Evolutionary conservation across 139 green algal genomes (phyloP).

Genomic region (Volvox reticuliferus): DNA sequence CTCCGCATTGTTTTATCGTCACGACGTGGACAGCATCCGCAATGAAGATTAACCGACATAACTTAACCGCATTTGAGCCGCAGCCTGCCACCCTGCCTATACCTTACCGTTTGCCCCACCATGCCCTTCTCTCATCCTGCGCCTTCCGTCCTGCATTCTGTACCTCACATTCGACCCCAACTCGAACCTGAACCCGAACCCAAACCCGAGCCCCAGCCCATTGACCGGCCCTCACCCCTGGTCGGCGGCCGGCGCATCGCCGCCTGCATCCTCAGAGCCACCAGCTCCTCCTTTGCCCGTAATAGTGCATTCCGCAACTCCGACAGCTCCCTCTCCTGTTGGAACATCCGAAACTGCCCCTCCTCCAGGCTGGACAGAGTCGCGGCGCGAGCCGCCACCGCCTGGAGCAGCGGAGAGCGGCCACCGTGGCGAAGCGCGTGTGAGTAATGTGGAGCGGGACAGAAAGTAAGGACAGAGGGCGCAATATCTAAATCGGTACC

Average conservation of each 20-base stretch:
- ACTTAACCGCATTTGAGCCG: too few relatives aligned
- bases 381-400: constrained; percentile 14
- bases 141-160: background rate
- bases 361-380: constrained; percentile 35
- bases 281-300: constrained; percentile 21
- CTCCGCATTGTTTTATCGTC: too few relatives aligned
- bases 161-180: background rate
- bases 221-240: constrained; percentile 20
- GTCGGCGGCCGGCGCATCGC: constrained; percentile 22
- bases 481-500: too few relatives aligned
- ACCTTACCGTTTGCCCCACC: too few relatives aligned
- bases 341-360: constrained; percentile 29
- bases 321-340: constrained; percentile 13
- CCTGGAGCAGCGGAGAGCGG: background rate
- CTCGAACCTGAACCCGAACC: background rate
- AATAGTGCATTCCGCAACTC: constrained; percentile 14
- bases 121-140: background rate
- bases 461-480: too few relatives aligned
- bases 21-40: too few relatives aligned
- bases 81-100: too few relatives aligned
- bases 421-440: background rate
- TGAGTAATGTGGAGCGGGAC: too few relatives aligned
- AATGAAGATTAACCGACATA: too few relatives aligned
- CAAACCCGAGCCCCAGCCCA: background rate
- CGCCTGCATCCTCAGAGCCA: constrained; percentile 11